Conservation (phyloP, 352 stramenopile species). For the Plasmopara viticola region DNA sequence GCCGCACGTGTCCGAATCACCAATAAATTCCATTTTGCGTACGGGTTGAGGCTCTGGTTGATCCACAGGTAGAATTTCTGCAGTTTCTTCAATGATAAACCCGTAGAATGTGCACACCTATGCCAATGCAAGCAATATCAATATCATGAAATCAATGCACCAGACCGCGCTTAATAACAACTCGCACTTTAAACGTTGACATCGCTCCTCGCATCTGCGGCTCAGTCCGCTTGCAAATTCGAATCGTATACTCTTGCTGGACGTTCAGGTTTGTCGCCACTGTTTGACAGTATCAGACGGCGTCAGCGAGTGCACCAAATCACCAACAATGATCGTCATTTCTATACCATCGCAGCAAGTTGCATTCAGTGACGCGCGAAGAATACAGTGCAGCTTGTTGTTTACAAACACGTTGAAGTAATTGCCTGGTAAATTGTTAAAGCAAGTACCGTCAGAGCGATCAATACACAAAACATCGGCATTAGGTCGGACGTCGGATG, state of each 20-base stretch:
- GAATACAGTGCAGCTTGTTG: slow-evolving; percentile 58
- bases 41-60: slow-evolving; percentile 25
- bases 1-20: slow-evolving; percentile 77
- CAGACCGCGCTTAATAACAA: too few relatives aligned
- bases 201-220: slow-evolving; percentile 77
- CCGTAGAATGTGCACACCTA: slow-evolving; percentile 86
- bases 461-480: slow-evolving; percentile 9
- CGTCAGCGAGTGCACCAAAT: slow-evolving; percentile 7
- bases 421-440: slow-evolving; percentile 42
- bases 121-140: background rate
- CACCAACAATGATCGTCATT: background rate
- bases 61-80: slow-evolving; percentile 49
- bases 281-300: slow-evolving; percentile 14
- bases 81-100: slow-evolving; percentile 70
- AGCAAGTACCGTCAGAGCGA: slow-evolving; percentile 5
- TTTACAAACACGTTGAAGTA: slow-evolving; percentile 88
- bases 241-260: slow-evolving; percentile 50
- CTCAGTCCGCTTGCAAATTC: slow-evolving; percentile 77
- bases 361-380: slow-evolving; percentile 66
- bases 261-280: slow-evolving; percentile 55
- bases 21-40: slow-evolving; percentile 81
- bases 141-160: background rate
- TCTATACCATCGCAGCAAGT: slow-evolving; percentile 72
- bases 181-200: slow-evolving; percentile 71
- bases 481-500: slow-evolving; percentile 17